phyloP scores from a whole-genome alignment of 2,329 filamentous ascomycete species.

The Diaporthe nobilis region DNA sequence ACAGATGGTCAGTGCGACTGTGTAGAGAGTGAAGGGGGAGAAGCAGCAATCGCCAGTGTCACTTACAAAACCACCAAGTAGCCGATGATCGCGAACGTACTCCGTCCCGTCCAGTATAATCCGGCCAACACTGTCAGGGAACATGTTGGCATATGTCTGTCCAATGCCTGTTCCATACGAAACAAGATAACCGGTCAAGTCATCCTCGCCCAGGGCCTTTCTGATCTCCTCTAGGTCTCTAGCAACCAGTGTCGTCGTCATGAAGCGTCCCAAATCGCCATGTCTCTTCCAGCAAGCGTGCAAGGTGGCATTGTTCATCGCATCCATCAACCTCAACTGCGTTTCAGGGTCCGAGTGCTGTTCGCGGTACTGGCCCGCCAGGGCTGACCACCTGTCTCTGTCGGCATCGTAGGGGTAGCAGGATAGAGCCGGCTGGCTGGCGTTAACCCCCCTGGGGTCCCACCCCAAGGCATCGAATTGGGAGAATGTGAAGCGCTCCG shows the following conservation, averaged over 20 bases:
- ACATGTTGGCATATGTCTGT: constrained; percentile 66
- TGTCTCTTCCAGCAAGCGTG: constrained; percentile 58
- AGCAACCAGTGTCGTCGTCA: constrained; percentile 62
- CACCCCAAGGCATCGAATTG: constrained; percentile 65
- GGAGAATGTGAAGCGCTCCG: constrained; percentile 58
- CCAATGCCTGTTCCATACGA: constrained; percentile 68
- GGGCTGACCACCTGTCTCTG: constrained; percentile 61
- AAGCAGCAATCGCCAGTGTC: too few relatives aligned
- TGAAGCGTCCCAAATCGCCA: constrained; percentile 62
- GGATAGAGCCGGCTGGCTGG: constrained; percentile 58
- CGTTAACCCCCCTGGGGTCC: constrained; percentile 68
- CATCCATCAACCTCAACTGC: constrained; percentile 60
- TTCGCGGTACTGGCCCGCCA: constrained; percentile 56
- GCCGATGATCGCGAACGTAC: constrained; percentile 61
- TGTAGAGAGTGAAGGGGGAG: neutral
- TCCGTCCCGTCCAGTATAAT: constrained; percentile 65
- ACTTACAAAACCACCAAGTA: constrained; percentile 57
- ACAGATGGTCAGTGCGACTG: neutral
- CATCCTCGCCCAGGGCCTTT: constrained; percentile 59
- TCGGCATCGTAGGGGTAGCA: constrained; percentile 63
- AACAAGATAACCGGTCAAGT: constrained; percentile 64
- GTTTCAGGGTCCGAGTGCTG: constrained; percentile 51
- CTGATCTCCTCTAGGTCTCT: constrained; percentile 65
- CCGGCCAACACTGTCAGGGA: constrained; percentile 62
- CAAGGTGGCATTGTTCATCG: constrained; percentile 61